phyloP scores from a whole-genome alignment of 345 rosid genomes.

The Luvunga scandens region DNA sequence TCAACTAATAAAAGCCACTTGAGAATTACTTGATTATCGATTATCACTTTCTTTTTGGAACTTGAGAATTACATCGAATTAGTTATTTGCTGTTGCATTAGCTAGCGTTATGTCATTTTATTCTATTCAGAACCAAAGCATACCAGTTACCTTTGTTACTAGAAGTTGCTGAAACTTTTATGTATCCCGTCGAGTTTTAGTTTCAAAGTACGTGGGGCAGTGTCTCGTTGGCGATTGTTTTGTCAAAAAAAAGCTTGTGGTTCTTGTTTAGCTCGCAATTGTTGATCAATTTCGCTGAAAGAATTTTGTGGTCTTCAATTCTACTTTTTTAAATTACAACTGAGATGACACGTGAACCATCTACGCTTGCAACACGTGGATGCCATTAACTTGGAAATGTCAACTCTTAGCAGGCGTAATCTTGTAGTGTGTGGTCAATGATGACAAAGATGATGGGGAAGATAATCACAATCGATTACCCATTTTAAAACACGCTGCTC shows the following conservation, averaged over 20 bases:
- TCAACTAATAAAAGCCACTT: too few species aligned
- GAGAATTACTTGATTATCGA: background rate
- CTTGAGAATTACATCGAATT: background rate
- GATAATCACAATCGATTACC: background rate
- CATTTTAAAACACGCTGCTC: background rate
- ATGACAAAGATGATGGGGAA: constrained; percentile 14
- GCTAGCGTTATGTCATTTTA: too few species aligned
- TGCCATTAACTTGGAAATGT: constrained; percentile 24
- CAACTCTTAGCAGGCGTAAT: constrained; percentile 16
- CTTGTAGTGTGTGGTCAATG: constrained; percentile 12
- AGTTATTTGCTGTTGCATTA: background rate
- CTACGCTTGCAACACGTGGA: constrained; percentile 11
- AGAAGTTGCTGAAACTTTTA: background rate
- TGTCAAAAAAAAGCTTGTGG: background rate
- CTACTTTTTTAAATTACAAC: background rate
- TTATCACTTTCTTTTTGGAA: background rate
- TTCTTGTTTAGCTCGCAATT: background rate
- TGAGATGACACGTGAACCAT: background rate
- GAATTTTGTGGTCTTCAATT: background rate
- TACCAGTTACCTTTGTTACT: background rate
- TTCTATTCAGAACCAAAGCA: too few species aligned
- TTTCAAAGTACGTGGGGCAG: background rate
- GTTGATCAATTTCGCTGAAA: background rate
- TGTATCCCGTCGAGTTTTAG: background rate
- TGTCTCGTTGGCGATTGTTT: background rate